A percentile compares a stretch with the other conserved stretches of the same genome.
These are phyloP conservation scores for Aphanomyces astaci DNA, from an alignment of 352 stramenopile genomes.

Conservation along the genomic window DNA sequence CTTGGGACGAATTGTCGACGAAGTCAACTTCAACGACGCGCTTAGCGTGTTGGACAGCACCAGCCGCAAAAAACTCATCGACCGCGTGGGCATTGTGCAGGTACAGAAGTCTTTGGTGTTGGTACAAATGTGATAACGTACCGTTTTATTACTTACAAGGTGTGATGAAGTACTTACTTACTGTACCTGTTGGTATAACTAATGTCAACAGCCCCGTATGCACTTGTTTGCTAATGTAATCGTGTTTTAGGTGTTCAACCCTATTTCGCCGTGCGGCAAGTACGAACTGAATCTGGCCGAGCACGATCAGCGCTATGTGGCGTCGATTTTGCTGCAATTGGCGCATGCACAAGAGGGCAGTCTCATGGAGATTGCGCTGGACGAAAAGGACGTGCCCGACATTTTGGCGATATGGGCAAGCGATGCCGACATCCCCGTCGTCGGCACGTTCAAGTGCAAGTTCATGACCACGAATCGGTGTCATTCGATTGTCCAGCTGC, in stretches of 20 bases:
- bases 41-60: slow-evolving; percentile 54
- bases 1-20: slow-evolving; percentile 55
- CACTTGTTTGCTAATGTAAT: too few species aligned
- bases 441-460: slow-evolving; percentile 18
- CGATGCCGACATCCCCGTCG: neutral
- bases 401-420: neutral
- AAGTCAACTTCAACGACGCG: slow-evolving; percentile 57
- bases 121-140: neutral
- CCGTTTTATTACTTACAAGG: too few species aligned
- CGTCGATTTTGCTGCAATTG: slow-evolving; percentile 5
- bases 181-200: too few species aligned
- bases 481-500: slow-evolving; percentile 6
- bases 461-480: slow-evolving; percentile 15
- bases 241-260: slow-evolving; percentile 7
- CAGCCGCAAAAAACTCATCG: slow-evolving; percentile 56
- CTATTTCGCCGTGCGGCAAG: slow-evolving; percentile 14
- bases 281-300: slow-evolving; percentile 15
- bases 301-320: slow-evolving; percentile 17
- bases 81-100: slow-evolving; percentile 39
- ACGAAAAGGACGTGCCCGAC: neutral
- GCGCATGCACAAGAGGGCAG: neutral
- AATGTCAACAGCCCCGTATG: too few species aligned
- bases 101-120: neutral
- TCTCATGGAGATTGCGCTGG: neutral
- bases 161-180: too few species aligned